Conservation (phyloP, 2,329 filamentous ascomycete genomes). For the Colletotrichum somersetense region DNA sequence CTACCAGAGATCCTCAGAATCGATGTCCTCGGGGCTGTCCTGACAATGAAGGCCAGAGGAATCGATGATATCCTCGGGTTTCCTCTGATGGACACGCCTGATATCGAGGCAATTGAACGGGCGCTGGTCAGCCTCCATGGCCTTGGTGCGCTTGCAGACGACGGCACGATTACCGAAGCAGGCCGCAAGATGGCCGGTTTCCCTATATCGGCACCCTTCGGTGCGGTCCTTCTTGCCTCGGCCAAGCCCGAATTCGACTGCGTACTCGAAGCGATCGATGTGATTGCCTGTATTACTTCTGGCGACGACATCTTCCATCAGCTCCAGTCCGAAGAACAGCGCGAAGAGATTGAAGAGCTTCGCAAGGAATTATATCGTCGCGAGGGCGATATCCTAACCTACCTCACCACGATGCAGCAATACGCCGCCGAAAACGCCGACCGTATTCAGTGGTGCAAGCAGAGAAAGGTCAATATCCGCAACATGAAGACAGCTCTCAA, state of each 20-base stretch:
- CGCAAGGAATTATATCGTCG: slow-evolving; percentile 71
- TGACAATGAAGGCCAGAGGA: slow-evolving; percentile 94
- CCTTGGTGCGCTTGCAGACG: slow-evolving; percentile 79
- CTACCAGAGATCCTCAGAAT: slow-evolving; percentile 91
- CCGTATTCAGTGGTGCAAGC: slow-evolving; percentile 69
- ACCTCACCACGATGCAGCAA: slow-evolving; percentile 72
- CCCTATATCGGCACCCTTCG: slow-evolving; percentile 84
- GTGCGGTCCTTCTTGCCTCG: slow-evolving; percentile 85
- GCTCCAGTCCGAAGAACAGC: slow-evolving; percentile 68
- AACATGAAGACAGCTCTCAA: slow-evolving; percentile 74
- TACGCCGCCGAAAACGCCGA: slow-evolving; percentile 69
- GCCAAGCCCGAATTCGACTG: slow-evolving; percentile 78
- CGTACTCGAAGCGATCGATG: slow-evolving; percentile 85
- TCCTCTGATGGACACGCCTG: slow-evolving; percentile 86
- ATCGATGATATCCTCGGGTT: slow-evolving; percentile 86
- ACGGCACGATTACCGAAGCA: slow-evolving; percentile 78
- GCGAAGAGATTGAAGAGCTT: slow-evolving; percentile 64
- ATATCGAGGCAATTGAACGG: slow-evolving; percentile 82
- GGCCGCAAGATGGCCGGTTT: slow-evolving; percentile 85
- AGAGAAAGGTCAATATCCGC: slow-evolving; percentile 67
- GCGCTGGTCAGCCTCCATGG: slow-evolving; percentile 84
- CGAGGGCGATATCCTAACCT: slow-evolving; percentile 75
- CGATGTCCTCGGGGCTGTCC: slow-evolving; percentile 85
- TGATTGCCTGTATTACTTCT: slow-evolving; percentile 75
- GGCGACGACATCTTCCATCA: slow-evolving; percentile 74